phyloP scores from a whole-genome alignment of 108 stramenopile genomes.

The Fistulifera pelliculosa region DNA sequence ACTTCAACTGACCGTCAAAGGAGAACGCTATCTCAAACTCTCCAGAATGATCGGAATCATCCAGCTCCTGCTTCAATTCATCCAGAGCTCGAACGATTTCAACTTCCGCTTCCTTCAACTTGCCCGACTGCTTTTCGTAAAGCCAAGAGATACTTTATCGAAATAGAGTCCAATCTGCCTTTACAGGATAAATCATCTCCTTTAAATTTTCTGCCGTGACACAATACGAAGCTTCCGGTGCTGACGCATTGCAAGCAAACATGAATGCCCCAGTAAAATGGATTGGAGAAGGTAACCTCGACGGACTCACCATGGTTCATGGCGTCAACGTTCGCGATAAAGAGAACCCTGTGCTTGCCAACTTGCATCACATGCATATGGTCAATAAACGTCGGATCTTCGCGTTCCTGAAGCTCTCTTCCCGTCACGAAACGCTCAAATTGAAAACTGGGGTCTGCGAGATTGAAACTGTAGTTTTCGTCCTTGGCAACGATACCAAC shows the following conservation, averaged over 20 bases:
- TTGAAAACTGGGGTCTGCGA: slow-evolving; percentile 18
- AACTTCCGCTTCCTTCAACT: too few species aligned
- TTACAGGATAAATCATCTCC: too few species aligned
- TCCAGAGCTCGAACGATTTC: too few species aligned
- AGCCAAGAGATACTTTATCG: too few species aligned
- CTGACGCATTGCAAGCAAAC: slow-evolving; percentile 9
- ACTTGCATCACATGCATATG: slow-evolving; percentile 18
- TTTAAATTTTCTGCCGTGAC: too few species aligned
- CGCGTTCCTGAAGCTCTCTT: not conserved
- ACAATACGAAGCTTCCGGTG: too few species aligned
- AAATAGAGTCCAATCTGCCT: too few species aligned
- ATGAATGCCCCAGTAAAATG: slow-evolving; percentile 11
- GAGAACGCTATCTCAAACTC: too few species aligned
- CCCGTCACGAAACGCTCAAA: slow-evolving; percentile 24
- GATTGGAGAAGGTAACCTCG: slow-evolving; percentile 17
- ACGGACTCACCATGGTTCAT: slow-evolving; percentile 11
- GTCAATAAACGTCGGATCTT: slow-evolving; percentile 1
- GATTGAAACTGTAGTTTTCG: slow-evolving; percentile 6
- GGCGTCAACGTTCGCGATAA: slow-evolving; percentile 14
- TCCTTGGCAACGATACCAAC: slow-evolving; percentile 13
- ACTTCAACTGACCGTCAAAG: too few species aligned
- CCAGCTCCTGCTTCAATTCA: too few species aligned
- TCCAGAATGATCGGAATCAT: too few species aligned
- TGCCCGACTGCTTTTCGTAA: too few species aligned
- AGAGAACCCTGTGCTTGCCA: slow-evolving; percentile 8